phyloP scores from a whole-genome alignment of 108 stramenopile genomes.

The Nitzschia palea region DNA sequence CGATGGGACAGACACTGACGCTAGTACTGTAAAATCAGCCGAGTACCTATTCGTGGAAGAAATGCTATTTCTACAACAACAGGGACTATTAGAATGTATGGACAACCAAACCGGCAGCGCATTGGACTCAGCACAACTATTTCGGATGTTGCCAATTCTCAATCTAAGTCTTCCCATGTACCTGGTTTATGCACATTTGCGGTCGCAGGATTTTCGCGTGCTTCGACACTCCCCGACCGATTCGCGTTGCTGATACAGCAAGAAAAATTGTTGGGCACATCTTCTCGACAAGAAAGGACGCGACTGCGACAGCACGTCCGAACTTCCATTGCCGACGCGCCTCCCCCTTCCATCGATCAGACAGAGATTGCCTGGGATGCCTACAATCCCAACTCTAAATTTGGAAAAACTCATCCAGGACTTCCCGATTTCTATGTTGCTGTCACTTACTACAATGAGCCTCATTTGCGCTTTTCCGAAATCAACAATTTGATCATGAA shows the following conservation, averaged over 20 bases:
- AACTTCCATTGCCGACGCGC: constrained; percentile 35
- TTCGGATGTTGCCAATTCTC: constrained; percentile 45
- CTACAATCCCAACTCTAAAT: constrained; percentile 73
- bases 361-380: constrained; percentile 50
- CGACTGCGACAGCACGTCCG: constrained; percentile 23
- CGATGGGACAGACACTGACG: neutral
- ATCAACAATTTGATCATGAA: constrained; percentile 26
- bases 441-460: constrained; percentile 46
- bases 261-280: neutral
- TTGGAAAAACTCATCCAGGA: constrained; percentile 69
- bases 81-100: constrained; percentile 56
- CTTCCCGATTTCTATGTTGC: constrained; percentile 73
- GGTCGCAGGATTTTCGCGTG: constrained; percentile 73
- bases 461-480: constrained; percentile 31
- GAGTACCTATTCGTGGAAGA: constrained; percentile 79
- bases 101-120: constrained; percentile 13
- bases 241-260: constrained; percentile 36
- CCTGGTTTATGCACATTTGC: constrained; percentile 78
- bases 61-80: constrained; percentile 70
- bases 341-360: constrained; percentile 36
- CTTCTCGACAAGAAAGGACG: constrained; percentile 3
- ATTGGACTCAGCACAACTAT: constrained; percentile 47
- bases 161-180: constrained; percentile 58
- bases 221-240: constrained; percentile 62
- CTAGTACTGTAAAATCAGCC: neutral